Conservation (phyloP, 106 monocot genomes). For the Dendrobium officinale region DNA sequence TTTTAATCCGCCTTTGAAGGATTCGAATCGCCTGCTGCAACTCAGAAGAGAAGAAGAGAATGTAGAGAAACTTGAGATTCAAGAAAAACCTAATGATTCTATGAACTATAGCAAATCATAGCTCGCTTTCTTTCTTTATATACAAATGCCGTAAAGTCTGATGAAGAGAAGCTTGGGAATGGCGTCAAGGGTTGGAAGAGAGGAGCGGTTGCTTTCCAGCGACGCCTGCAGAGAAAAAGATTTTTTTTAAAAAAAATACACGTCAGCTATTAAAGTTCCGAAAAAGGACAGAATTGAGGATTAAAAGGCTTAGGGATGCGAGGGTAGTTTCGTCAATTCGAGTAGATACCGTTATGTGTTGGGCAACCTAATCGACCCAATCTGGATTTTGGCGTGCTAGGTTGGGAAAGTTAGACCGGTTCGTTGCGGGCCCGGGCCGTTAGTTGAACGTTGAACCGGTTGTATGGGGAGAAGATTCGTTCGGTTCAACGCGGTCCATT, state of each 20-base stretch:
- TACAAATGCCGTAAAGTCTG: background rate
- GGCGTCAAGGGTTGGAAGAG: constrained; percentile 2
- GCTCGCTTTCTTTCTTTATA: background rate
- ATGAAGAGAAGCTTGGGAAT: background rate
- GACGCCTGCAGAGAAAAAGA: background rate
- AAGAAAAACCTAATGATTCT: constrained; percentile 4
- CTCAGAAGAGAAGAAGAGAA: background rate
- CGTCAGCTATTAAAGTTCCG: background rate
- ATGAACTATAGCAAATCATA: background rate
- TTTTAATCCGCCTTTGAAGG: background rate
- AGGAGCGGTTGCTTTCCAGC: background rate
- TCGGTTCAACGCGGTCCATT: background rate
- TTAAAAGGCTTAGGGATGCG: background rate
- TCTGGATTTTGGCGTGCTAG: background rate
- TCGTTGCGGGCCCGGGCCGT: background rate
- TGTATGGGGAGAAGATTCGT: background rate
- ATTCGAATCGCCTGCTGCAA: background rate
- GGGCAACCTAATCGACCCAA: background rate
- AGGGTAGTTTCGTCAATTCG: background rate
- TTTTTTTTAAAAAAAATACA: too few relatives aligned
- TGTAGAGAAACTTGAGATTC: constrained; percentile 1
- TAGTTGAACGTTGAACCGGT: background rate
- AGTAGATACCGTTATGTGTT: background rate
- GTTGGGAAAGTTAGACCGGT: background rate
- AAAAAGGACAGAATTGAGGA: background rate